Evolutionary conservation across 768 basidiomycete genomes (phyloP).

Genomic region (Fomitopsis pulvina): DNA sequence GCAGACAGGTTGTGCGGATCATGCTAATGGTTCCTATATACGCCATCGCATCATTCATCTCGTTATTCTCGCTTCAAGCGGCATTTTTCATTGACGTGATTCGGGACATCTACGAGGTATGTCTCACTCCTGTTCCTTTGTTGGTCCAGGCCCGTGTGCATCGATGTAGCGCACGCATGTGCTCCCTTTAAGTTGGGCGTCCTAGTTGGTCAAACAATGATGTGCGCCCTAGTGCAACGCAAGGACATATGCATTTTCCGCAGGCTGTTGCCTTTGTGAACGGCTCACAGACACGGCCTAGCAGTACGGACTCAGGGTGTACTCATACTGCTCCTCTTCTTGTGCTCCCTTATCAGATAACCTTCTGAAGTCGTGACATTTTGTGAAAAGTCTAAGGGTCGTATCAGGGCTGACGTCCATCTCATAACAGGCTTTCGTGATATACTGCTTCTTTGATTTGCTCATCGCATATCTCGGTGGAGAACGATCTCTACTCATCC

Average conservation of each 20-base stretch:
- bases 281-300: too few species aligned
- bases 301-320: too few species aligned
- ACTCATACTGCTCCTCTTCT: too few species aligned
- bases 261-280: too few species aligned
- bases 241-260: too few species aligned
- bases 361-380: neutral
- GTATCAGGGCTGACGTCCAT: neutral
- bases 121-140: too few species aligned
- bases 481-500: conserved; percentile 86
- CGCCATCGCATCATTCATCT: conserved; percentile 84
- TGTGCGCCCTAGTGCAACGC: neutral
- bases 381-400: neutral
- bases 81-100: conserved; percentile 96
- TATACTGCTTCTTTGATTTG: conserved; percentile 87
- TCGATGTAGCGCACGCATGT: too few species aligned
- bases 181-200: neutral
- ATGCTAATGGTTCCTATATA: conserved; percentile 98
- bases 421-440: conserved; percentile 72
- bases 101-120: conserved; percentile 92
- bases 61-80: conserved; percentile 87
- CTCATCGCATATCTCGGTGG: conserved; percentile 85
- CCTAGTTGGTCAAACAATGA: too few species aligned
- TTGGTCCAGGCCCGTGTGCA: too few species aligned
- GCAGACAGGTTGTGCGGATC: conserved; percentile 86
- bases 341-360: neutral